Percentiles rank a stretch among this genome's conserved stretches.
Evolutionary conservation across 148 eudicot species (phyloP).

Genomic region (Nepenthes mirabilis): DNA sequence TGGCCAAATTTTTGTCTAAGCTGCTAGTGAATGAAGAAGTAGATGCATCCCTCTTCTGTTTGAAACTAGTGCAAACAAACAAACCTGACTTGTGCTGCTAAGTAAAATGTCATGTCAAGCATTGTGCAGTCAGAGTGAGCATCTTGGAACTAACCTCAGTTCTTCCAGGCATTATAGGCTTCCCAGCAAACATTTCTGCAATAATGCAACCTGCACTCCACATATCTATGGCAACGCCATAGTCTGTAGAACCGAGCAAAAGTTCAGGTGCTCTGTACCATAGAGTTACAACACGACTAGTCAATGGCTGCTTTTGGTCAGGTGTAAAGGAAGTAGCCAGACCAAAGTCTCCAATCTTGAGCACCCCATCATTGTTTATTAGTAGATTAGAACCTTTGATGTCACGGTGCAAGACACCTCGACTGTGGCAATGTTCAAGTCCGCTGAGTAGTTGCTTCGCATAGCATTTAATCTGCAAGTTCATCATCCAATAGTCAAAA

Average conservation of each 20-base stretch:
- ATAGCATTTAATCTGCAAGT: slow-evolving; percentile 67
- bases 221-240: slow-evolving; percentile 72
- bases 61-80: no score
- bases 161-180: slow-evolving; percentile 90
- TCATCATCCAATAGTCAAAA: not conserved
- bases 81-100: no score
- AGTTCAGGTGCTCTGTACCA: slow-evolving; percentile 93
- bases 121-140: no score
- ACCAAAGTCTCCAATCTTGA: slow-evolving; percentile 86
- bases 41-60: no score
- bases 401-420: slow-evolving; percentile 74
- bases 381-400: slow-evolving; percentile 76
- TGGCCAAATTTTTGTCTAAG: no score
- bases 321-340: slow-evolving; percentile 56
- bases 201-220: slow-evolving; percentile 89
- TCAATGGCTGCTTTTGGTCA: slow-evolving; percentile 53
- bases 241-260: slow-evolving; percentile 66
- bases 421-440: slow-evolving; percentile 70
- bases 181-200: slow-evolving; percentile 78
- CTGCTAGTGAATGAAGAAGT: no score
- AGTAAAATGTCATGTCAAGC: no score
- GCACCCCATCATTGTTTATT: slow-evolving; percentile 59
- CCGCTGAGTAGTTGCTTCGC: slow-evolving; percentile 61
- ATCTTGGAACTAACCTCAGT: slow-evolving; percentile 47
- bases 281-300: slow-evolving; percentile 81